Evolutionary conservation across 257 asterid genomes (phyloP).

Genomic region (Gardenia jasminoides): DNA sequence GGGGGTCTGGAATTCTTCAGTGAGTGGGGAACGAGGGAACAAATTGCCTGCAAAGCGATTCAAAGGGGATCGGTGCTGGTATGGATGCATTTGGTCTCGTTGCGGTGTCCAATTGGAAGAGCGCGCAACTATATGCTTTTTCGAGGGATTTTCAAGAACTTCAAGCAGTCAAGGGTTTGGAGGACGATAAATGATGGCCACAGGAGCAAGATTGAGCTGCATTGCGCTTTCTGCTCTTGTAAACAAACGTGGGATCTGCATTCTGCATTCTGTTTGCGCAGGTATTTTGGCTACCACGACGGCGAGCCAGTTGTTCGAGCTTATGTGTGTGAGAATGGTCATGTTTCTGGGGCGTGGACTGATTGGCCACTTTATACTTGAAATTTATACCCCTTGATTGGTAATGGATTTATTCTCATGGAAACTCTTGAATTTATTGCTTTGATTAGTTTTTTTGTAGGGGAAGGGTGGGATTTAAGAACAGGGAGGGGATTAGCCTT

Average conservation of each 20-base stretch:
- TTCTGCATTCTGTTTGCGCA: conserved; percentile 79
- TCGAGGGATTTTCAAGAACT: conserved; percentile 80
- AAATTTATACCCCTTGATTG: background rate
- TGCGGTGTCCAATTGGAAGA: conserved; percentile 79
- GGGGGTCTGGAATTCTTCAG: conserved; percentile 63
- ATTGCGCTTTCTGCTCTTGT: conserved; percentile 68
- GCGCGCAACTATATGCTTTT: conserved; percentile 87
- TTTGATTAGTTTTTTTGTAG: background rate
- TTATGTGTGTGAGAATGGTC: conserved; percentile 89
- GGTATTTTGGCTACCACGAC: conserved; percentile 80
- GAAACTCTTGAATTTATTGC: background rate
- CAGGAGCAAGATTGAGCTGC: conserved; percentile 50
- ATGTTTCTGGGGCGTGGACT: conserved; percentile 96
- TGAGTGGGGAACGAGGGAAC: conserved; percentile 88
- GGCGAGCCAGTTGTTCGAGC: conserved; percentile 95
- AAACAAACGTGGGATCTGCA: conserved; percentile 80
- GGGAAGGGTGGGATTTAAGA: too few relatives aligned
- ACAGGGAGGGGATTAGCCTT: too few relatives aligned
- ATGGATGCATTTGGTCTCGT: conserved; percentile 92
- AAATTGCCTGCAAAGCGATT: conserved; percentile 78
- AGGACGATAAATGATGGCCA: conserved; percentile 86
- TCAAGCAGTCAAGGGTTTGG: conserved; percentile 90
- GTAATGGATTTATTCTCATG: background rate
- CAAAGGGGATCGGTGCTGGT: conserved; percentile 73
- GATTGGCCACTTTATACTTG: conserved; percentile 85